Conservation (phyloP, 345 rosid species). For the Firmiana major region DNA sequence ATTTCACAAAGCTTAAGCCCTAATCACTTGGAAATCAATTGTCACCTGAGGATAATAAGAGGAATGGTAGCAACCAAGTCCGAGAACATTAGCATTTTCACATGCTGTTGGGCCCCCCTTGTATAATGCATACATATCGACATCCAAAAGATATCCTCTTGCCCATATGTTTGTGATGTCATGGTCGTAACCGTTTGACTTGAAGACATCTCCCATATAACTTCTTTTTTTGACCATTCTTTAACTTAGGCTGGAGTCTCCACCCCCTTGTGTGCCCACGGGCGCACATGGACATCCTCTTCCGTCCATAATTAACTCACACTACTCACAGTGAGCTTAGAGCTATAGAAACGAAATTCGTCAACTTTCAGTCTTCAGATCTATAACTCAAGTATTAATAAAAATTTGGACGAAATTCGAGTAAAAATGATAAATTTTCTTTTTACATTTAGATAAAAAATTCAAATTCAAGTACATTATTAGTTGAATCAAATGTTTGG, state of each 20-base stretch:
- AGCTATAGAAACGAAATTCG: neutral
- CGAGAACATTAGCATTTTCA: neutral
- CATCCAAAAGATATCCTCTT: neutral
- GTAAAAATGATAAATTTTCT: too few relatives aligned
- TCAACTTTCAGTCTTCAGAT: too few relatives aligned
- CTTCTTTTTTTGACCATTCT: conserved; percentile 16
- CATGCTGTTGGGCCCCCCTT: neutral
- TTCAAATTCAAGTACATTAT: too few relatives aligned
- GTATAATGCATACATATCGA: neutral
- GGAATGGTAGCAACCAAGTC: neutral
- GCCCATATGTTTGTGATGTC: conserved; percentile 43
- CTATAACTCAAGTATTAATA: too few relatives aligned
- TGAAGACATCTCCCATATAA: conserved; percentile 17
- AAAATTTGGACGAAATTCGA: too few relatives aligned
- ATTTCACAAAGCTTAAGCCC: neutral
- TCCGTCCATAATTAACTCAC: neutral
- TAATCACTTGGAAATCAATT: neutral
- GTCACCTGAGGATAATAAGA: neutral
- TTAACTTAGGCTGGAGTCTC: neutral
- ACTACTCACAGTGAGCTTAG: neutral
- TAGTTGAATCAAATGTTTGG: too few relatives aligned
- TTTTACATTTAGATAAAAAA: too few relatives aligned
- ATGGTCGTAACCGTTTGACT: conserved; percentile 58
- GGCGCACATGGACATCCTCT: neutral
- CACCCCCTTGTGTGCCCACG: neutral